These are phyloP conservation scores for Xylaria palmicola DNA, from an alignment of 495 filamentous ascomycete species.

Conservation along the genomic window DNA sequence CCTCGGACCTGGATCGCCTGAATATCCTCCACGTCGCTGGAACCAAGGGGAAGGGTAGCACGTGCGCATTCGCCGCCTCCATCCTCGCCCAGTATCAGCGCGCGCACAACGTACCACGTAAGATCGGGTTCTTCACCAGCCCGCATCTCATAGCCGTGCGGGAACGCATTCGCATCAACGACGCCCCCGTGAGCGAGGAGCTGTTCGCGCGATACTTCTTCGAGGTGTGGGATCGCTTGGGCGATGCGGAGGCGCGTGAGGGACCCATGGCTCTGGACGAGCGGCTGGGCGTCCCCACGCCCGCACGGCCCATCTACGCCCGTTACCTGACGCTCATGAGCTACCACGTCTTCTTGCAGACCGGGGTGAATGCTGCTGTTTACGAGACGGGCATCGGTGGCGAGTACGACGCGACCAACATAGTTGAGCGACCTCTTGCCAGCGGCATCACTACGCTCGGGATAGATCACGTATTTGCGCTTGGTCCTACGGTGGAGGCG, in stretches of 20 bases:
- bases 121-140: conserved; percentile 83
- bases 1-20: conserved; percentile 71
- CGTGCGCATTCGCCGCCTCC: conserved; percentile 65
- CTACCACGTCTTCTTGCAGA: conserved; percentile 79
- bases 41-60: conserved; percentile 91
- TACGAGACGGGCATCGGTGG: conserved; percentile 95
- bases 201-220: conserved; percentile 85
- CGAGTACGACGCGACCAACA: conserved; percentile 90
- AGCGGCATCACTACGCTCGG: conserved; percentile 80
- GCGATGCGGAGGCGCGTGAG: conserved; percentile 37
- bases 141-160: conserved; percentile 85
- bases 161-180: conserved; percentile 84
- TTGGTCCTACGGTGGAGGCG: conserved; percentile 81
- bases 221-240: conserved; percentile 78
- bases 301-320: conserved; percentile 78
- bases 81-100: conserved; percentile 46
- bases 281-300: conserved; percentile 32
- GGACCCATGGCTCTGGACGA: conserved; percentile 26
- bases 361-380: conserved; percentile 77
- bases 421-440: conserved; percentile 71
- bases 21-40: conserved; percentile 84
- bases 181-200: conserved; percentile 68
- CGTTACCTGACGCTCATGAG: conserved; percentile 88
- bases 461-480: conserved; percentile 80
- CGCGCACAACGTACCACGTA: conserved; percentile 38